A percentile compares a stretch with the other conserved stretches of the same genome.
Conservation (phyloP, 495 filamentous ascomycete species). For the Ascodesmis nigricans region DNA sequence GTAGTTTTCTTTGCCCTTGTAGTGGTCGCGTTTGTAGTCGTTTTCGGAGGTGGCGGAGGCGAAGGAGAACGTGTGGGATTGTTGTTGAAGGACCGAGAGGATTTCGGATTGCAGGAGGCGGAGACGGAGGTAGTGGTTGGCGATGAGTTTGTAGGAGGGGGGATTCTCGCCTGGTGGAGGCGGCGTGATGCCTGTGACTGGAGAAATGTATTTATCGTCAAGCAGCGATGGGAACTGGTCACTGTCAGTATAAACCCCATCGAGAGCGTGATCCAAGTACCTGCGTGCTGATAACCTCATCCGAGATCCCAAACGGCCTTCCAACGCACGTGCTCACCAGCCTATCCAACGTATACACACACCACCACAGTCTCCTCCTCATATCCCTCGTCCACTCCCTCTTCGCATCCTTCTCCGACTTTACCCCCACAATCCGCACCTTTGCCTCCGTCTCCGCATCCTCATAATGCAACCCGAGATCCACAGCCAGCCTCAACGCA, state of each 20-base stretch:
- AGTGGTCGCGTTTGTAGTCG: slow-evolving; percentile 5
- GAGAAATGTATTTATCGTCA: slow-evolving; percentile 78
- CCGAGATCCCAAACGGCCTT: slow-evolving; percentile 76
- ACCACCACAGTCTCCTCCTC: slow-evolving; percentile 84
- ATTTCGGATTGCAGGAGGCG: slow-evolving; percentile 91
- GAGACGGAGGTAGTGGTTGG: slow-evolving; percentile 78
- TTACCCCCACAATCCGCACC: slow-evolving; percentile 24
- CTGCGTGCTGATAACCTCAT: slow-evolving; percentile 66
- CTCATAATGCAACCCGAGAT: slow-evolving; percentile 82
- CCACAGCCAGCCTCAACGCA: slow-evolving; percentile 70
- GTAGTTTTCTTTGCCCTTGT: slow-evolving; percentile 14
- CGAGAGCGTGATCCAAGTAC: slow-evolving; percentile 12
- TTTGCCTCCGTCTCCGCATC: slow-evolving; percentile 51
- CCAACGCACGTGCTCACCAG: slow-evolving; percentile 84
- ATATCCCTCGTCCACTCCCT: slow-evolving; percentile 75
- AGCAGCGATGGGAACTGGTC: slow-evolving; percentile 75
- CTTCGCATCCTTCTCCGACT: slow-evolving; percentile 41
- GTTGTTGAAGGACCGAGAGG: slow-evolving; percentile 75
- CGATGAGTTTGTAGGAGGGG: slow-evolving; percentile 70
- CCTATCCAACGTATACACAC: slow-evolving; percentile 80
- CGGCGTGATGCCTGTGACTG: slow-evolving; percentile 29
- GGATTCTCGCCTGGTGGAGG: slow-evolving; percentile 25
- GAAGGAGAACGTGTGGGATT: slow-evolving; percentile 31
- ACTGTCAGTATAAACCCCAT: too few species aligned
- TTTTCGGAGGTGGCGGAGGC: slow-evolving; percentile 10